Base-by-base conservation (phyloP, 306 rosid genomes). In the Betula pendula region DNA sequence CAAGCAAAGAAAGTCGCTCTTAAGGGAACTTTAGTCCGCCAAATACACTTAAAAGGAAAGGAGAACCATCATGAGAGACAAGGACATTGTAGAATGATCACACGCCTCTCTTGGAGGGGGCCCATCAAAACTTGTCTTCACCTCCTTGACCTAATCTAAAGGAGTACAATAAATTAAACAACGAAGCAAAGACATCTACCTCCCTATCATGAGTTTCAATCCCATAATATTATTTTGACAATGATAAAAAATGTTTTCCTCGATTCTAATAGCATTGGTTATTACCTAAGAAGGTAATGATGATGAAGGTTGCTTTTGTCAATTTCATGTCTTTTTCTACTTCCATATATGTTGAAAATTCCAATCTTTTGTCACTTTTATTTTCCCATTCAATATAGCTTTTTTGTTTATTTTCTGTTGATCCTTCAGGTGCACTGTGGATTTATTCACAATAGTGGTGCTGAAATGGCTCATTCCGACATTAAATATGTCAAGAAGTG, bases 381-480 rank as follows among this genome's bases (percentile, higher is more conserved):
- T 45, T 10, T 38, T 25, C 17, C 2, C 2, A 13, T 1, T 69
- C 19, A 27, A 59, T 42, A 38, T 38, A 1, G 8, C 42, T 38
- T 73, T 50, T 51, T 81, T 74, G 51, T 77, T 73, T 70, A 68
- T 50, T 75, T 17, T 71, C 22, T 74, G 67, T 70, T 81, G 47
- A 27, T 74, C 62, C 13, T 51, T 79, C 80, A 95, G 98, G 90
- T 95, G 80, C 96, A 91, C 80, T 95, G 99, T 86, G 99, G 99
- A 80, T 92, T 95, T 84, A 89, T 92, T 81, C 81, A 2, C 81
- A 87, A 89, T 42, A 96, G 97, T 48, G 97, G 98, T 60, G 97
- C 97, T 81, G 98, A 90, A 43, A 92, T 95, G 97, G 84, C 77
- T 85, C 81, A 79, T 19, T 77, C 75, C 31, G 98, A 95, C 73